Percentiles rank a stretch among this genome's conserved stretches.
These are phyloP conservation scores for Dendrostoma leiphaemia DNA, from an alignment of 2,329 filamentous ascomycete species.

Conservation along the genomic window DNA sequence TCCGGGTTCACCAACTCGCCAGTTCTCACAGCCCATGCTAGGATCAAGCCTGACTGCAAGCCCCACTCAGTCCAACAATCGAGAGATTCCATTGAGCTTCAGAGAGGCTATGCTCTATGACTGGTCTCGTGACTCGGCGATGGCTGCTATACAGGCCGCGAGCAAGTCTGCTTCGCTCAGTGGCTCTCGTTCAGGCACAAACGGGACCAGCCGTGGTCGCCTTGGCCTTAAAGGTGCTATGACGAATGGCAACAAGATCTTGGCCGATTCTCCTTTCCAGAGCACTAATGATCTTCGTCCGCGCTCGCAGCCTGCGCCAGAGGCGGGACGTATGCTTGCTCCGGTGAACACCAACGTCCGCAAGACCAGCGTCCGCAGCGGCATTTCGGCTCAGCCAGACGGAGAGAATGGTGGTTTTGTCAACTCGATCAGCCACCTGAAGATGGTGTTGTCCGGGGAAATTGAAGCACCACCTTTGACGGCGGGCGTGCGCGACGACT, in stretches of 20 bases:
- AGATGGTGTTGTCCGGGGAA: constrained; percentile 57
- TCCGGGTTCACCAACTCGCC: constrained; percentile 65
- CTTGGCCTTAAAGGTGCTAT: constrained; percentile 56
- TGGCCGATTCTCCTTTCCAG: constrained; percentile 43
- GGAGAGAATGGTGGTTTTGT: constrained; percentile 46
- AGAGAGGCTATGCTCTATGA: constrained; percentile 74
- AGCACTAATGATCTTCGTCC: constrained; percentile 51
- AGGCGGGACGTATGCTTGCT: constrained; percentile 24
- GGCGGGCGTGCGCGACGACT: constrained; percentile 44
- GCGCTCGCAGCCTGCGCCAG: constrained; percentile 40
- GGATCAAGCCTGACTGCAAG: constrained; percentile 43
- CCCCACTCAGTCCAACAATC: constrained; percentile 34
- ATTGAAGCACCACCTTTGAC: constrained; percentile 34
- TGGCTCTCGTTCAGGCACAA: constrained; percentile 69
- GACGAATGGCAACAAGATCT: constrained; percentile 32
- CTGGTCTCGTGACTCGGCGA: constrained; percentile 75
- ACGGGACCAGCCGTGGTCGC: constrained; percentile 50
- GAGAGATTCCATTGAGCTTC: constrained; percentile 64
- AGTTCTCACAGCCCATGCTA: constrained; percentile 60
- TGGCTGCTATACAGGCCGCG: constrained; percentile 65
- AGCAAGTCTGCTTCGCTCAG: constrained; percentile 72
- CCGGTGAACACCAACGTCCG: constrained; percentile 41
- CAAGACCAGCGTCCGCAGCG: constrained; percentile 54
- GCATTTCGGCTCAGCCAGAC: constrained; percentile 41
- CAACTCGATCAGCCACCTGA: constrained; percentile 63